Evolutionary conservation across 2,329 filamentous ascomycete species (phyloP).

Genomic region (Sphaerulina vaccinii): DNA sequence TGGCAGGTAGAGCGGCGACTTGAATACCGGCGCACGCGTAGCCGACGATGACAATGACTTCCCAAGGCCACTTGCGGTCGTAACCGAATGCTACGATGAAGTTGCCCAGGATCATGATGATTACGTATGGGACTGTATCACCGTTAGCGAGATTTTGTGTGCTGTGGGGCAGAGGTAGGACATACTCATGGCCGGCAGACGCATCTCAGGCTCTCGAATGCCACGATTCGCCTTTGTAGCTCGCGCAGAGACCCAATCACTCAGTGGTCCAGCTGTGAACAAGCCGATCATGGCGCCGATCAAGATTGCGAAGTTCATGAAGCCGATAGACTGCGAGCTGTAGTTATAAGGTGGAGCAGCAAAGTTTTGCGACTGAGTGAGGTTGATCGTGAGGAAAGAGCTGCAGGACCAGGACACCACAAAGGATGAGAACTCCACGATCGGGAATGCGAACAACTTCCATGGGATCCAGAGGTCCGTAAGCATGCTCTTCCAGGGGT

Average conservation of each 20-base stretch:
- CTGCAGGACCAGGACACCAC: slow-evolving; percentile 61
- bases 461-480: slow-evolving; percentile 61
- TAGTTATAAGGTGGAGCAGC: slow-evolving; percentile 57
- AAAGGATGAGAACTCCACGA: slow-evolving; percentile 62
- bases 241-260: slow-evolving; percentile 58
- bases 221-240: slow-evolving; percentile 54
- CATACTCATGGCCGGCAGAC: slow-evolving; percentile 48
- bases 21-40: slow-evolving; percentile 59
- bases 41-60: slow-evolving; percentile 57
- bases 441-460: slow-evolving; percentile 62
- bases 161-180: neutral
- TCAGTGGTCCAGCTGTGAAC: slow-evolving; percentile 55
- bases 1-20: slow-evolving; percentile 60
- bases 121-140: slow-evolving; percentile 52
- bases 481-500: slow-evolving; percentile 49
- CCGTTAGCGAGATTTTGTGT: too few species aligned
- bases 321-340: slow-evolving; percentile 51
- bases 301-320: slow-evolving; percentile 59
- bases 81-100: slow-evolving; percentile 49
- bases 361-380: slow-evolving; percentile 58
- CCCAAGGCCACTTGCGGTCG: slow-evolving; percentile 49
- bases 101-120: slow-evolving; percentile 58
- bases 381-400: slow-evolving; percentile 59
- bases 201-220: slow-evolving; percentile 60
- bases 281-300: slow-evolving; percentile 56